phyloP scores from a whole-genome alignment of 1,284 basidiomycete genomes.

The Porogramme epimiltina region DNA sequence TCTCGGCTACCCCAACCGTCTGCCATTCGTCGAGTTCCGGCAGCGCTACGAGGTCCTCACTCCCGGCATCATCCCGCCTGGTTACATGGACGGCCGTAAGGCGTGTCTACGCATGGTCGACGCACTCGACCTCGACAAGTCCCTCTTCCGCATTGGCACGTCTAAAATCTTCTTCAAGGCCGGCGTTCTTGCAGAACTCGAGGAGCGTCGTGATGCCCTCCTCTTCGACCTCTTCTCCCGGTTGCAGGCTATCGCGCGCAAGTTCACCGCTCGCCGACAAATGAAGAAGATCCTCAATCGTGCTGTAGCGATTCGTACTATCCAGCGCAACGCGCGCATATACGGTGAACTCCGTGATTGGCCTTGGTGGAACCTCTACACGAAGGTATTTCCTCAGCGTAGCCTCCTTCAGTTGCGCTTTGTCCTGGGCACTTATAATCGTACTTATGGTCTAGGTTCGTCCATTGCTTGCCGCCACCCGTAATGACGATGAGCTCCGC shows the following conservation, averaged over 20 bases:
- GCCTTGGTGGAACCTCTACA: slow-evolving; percentile 99
- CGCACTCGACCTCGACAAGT: slow-evolving; percentile 85
- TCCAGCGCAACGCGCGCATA: slow-evolving; percentile 92
- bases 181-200: slow-evolving; percentile 96
- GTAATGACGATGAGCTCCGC: slow-evolving; percentile 90
- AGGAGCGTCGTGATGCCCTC: slow-evolving; percentile 88
- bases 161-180: slow-evolving; percentile 99
- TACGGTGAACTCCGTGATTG: slow-evolving; percentile 91
- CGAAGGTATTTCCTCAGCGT: slow-evolving; percentile 59
- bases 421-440: not conserved
- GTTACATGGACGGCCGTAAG: slow-evolving; percentile 97
- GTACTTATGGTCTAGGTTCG: slow-evolving; percentile 59
- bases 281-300: slow-evolving; percentile 96
- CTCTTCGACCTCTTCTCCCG: slow-evolving; percentile 90
- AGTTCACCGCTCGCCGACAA: slow-evolving; percentile 85
- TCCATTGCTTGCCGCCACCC: slow-evolving; percentile 89
- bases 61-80: slow-evolving; percentile 88
- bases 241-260: slow-evolving; percentile 85
- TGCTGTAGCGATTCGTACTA: slow-evolving; percentile 87
- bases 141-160: slow-evolving; percentile 89
- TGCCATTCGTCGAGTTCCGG: slow-evolving; percentile 97
- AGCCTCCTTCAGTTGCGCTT: too few species aligned
- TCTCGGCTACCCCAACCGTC: slow-evolving; percentile 94
- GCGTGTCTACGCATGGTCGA: slow-evolving; percentile 94
- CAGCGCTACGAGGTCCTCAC: slow-evolving; percentile 97